These are phyloP conservation scores for Urochloa ruziziensis DNA, from an alignment of 176 grass and related monocot genomes.

Conservation along the genomic window DNA sequence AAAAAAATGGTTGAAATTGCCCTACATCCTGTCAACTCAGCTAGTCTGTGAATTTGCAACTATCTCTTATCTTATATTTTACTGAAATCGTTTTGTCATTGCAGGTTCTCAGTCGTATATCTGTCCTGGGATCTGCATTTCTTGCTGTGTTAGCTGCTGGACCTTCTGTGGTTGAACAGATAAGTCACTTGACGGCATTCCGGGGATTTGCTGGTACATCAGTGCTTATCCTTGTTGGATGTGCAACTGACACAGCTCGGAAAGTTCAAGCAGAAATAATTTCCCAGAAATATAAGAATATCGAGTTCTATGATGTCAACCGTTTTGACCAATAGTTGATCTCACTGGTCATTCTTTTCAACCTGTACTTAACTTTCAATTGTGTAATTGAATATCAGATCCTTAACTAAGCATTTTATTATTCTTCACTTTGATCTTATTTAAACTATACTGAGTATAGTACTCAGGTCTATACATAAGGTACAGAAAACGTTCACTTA, in stretches of 20 bases:
- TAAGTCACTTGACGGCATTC: slow-evolving; percentile 85
- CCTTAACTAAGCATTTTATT: slow-evolving; percentile 27
- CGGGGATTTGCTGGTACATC: slow-evolving; percentile 92
- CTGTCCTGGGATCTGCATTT: slow-evolving; percentile 90
- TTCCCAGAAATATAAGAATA: slow-evolving; percentile 98
- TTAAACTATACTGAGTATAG: slow-evolving; percentile 25
- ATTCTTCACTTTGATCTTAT: not conserved
- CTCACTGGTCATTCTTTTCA: slow-evolving; percentile 25
- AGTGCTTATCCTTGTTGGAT: slow-evolving; percentile 94
- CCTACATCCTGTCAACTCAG: not conserved
- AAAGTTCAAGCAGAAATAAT: slow-evolving; percentile 99
- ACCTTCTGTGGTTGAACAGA: slow-evolving; percentile 89
- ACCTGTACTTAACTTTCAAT: slow-evolving; percentile 27
- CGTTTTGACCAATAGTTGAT: slow-evolving; percentile 60
- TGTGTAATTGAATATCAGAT: slow-evolving; percentile 12
- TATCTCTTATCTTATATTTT: not conserved
- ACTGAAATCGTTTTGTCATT: slow-evolving; percentile 44
- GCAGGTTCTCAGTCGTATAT: slow-evolving; percentile 91
- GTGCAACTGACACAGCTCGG: slow-evolving; percentile 96
- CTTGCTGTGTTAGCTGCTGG: slow-evolving; percentile 86
- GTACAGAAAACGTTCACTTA: slow-evolving; percentile 2
- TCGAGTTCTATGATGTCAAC: slow-evolving; percentile 95
- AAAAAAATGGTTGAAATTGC: not conserved
- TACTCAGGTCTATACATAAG: not conserved
- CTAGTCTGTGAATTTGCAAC: not conserved